Evolutionary conservation across 495 filamentous ascomycete genomes (phyloP).

Genomic region (Aspergillus panamensis): DNA sequence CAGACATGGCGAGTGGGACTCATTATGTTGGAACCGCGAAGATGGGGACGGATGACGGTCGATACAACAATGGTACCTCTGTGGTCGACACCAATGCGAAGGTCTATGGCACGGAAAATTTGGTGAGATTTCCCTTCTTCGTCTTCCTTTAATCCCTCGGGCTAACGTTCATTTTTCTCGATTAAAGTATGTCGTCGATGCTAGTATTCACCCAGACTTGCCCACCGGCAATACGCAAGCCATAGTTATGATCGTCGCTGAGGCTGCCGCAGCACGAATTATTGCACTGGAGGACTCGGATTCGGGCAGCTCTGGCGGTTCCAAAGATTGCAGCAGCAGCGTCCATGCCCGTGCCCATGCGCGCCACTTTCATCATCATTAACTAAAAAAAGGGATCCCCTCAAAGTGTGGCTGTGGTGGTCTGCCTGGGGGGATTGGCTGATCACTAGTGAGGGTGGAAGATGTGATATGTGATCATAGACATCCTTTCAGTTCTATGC

Average conservation of each 20-base stretch:
- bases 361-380: background rate
- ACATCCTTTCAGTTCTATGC: no score
- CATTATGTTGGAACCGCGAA: constrained; percentile 68
- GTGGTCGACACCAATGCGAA: constrained; percentile 69
- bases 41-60: constrained; percentile 65
- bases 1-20: constrained; percentile 51
- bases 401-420: background rate
- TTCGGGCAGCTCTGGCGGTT: background rate
- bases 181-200: constrained; percentile 23
- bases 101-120: constrained; percentile 69
- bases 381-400: background rate
- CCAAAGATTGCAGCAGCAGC: background rate
- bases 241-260: constrained; percentile 36
- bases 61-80: constrained; percentile 53
- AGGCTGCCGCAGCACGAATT: constrained; percentile 32
- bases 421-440: no score
- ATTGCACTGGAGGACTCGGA: constrained; percentile 8
- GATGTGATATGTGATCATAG: no score
- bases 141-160: background rate
- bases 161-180: background rate
- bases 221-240: constrained; percentile 37
- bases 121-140: constrained; percentile 28
- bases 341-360: background rate
- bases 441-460: no score
- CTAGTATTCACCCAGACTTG: constrained; percentile 33